A percentile compares a stretch with the other conserved stretches of the same genome.
Evolutionary conservation across 192 early-diverging fungal genomes (phyloP).

Genomic region (Podila clonocystis): DNA sequence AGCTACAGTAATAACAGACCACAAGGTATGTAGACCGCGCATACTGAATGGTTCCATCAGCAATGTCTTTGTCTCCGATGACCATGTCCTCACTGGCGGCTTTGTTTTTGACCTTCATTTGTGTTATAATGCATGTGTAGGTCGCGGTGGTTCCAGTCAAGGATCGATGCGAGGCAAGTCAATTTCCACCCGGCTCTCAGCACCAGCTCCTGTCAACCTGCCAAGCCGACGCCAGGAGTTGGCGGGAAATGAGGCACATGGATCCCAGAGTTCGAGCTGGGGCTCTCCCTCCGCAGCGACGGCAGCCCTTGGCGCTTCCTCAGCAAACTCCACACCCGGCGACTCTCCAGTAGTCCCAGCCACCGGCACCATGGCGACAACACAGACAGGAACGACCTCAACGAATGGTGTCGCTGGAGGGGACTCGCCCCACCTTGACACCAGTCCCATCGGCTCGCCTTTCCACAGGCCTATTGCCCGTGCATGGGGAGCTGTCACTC

Average conservation of each 20-base stretch:
- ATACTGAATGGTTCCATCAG: too few species aligned
- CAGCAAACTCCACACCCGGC: constrained; percentile 15
- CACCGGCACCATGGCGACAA: constrained; percentile 2
- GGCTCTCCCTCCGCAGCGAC: constrained; percentile 22
- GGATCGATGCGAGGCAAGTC: neutral
- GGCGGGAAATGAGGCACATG: constrained; percentile 23
- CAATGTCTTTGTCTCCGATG: too few species aligned
- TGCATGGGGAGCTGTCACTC: constrained; percentile 31
- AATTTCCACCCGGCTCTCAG: constrained; percentile 11
- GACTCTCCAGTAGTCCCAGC: constrained; percentile 4
- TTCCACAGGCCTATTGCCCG: constrained; percentile 26
- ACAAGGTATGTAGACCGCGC: too few species aligned
- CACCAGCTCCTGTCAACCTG: constrained; percentile 41
- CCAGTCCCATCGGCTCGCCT: constrained; percentile 15
- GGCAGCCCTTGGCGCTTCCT: constrained; percentile 11
- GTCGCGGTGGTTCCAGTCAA: neutral
- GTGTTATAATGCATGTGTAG: neutral
- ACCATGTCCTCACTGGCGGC: too few species aligned
- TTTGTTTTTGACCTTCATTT: too few species aligned
- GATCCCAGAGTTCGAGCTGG: constrained; percentile 33
- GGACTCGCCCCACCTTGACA: constrained; percentile 25
- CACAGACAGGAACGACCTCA: constrained; percentile 10
- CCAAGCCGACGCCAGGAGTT: constrained; percentile 41
- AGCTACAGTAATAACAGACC: too few species aligned
- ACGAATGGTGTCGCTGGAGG: neutral